These are phyloP conservation scores for Cercospora sojina DNA, from an alignment of 2,329 filamentous ascomycete genomes.

Conservation along the genomic window DNA sequence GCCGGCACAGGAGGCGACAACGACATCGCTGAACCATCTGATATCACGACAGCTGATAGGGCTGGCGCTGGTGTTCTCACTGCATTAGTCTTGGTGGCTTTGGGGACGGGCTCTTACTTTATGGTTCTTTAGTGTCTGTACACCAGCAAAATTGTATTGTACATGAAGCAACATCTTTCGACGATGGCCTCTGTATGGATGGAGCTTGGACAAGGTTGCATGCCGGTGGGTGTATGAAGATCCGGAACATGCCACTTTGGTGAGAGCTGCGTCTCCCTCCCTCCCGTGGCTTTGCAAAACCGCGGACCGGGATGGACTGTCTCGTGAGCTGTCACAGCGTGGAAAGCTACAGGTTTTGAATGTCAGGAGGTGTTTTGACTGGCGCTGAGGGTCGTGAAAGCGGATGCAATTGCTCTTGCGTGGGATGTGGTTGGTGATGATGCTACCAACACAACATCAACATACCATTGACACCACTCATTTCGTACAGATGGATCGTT, in stretches of 20 bases:
- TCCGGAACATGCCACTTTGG: not conserved
- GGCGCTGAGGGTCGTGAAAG: not conserved
- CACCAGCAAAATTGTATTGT: not conserved
- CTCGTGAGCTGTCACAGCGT: not conserved
- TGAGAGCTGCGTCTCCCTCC: not conserved
- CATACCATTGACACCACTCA: not conserved
- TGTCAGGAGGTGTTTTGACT: not conserved
- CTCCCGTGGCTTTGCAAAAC: not conserved
- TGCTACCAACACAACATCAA: not conserved
- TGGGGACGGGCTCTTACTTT: conserved; percentile 9
- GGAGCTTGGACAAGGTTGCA: not conserved
- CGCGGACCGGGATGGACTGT: not conserved
- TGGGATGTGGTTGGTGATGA: not conserved
- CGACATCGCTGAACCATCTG: not conserved
- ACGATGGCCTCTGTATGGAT: not conserved
- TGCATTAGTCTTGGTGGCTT: conserved; percentile 16
- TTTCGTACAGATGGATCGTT: not conserved
- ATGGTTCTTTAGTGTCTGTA: conserved; percentile 6
- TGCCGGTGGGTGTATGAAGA: not conserved
- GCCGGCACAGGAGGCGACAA: conserved; percentile 13
- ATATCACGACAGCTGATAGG: conserved; percentile 28
- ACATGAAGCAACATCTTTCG: not conserved
- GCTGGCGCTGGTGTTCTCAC: conserved; percentile 27
- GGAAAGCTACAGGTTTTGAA: not conserved
- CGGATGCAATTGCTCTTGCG: not conserved